These are phyloP conservation scores for Malania oleifera DNA, from an alignment of 164 flowering plant species.

Conservation along the genomic window DNA sequence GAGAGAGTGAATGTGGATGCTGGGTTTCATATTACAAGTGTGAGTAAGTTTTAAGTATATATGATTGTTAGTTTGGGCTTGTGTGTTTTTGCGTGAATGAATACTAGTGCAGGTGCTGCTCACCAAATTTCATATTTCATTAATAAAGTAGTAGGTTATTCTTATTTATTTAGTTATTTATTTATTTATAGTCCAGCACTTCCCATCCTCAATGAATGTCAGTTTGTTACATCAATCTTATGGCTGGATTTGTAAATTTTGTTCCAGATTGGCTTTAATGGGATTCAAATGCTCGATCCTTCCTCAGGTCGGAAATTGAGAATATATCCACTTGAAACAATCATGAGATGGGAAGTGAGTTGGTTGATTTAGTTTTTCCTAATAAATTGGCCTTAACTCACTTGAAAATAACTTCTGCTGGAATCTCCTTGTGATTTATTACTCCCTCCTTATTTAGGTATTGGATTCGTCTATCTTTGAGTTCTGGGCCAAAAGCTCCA, in stretches of 20 bases:
- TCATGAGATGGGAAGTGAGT: conserved; percentile 14
- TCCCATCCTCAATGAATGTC: too few relatives aligned
- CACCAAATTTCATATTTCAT: too few relatives aligned
- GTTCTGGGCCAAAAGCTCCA: conserved; percentile 18
- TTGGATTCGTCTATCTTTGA: conserved; percentile 15
- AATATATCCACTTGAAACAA: conserved; percentile 15
- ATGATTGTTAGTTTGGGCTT: neutral
- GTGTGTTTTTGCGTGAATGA: too few relatives aligned
- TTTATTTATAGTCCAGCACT: too few relatives aligned
- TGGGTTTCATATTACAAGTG: too few relatives aligned
- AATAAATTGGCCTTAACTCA: too few relatives aligned
- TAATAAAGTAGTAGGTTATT: too few relatives aligned
- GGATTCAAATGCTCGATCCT: conserved; percentile 16
- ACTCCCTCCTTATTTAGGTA: conserved; percentile 4
- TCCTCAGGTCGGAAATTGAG: conserved; percentile 6
- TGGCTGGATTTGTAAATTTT: neutral
- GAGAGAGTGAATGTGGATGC: too few relatives aligned
- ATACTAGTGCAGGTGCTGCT: too few relatives aligned
- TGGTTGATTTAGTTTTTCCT: neutral
- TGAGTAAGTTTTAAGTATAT: too few relatives aligned
- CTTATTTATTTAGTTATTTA: too few relatives aligned
- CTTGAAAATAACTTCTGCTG: too few relatives aligned
- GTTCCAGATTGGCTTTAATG: conserved; percentile 14
- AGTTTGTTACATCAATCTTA: neutral
- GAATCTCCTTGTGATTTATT: neutral